Evolutionary conservation across 2,329 filamentous ascomycete species (phyloP).

Genomic region (Cytospora paraplurivora): DNA sequence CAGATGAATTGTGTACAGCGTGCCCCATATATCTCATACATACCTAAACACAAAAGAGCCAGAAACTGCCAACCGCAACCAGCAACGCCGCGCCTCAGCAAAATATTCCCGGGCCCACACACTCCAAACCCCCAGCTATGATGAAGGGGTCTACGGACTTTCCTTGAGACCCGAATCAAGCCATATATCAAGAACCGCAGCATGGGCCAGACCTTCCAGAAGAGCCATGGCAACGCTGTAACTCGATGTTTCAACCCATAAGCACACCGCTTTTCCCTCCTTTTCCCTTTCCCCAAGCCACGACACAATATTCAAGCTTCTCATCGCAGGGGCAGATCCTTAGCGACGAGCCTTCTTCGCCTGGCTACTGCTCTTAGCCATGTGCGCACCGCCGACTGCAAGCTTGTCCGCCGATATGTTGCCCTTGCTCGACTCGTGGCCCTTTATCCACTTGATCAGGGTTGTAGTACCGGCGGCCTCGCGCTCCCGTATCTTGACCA

Average conservation of each 20-base stretch:
- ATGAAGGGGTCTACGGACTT: neutral
- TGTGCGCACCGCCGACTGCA: slow-evolving; percentile 65
- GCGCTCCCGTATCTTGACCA: slow-evolving; percentile 71
- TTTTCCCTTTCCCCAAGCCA: neutral
- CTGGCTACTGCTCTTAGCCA: slow-evolving; percentile 15
- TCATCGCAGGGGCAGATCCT: neutral
- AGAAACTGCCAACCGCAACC: slow-evolving; percentile 9
- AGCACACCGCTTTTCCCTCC: neutral
- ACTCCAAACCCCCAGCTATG: slow-evolving; percentile 1
- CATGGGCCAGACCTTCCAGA: neutral
- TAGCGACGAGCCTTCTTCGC: slow-evolving; percentile 20
- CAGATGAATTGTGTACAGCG: slow-evolving; percentile 22
- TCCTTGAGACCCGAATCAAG: neutral
- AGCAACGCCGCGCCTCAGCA: slow-evolving; percentile 23
- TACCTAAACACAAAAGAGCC: slow-evolving; percentile 3
- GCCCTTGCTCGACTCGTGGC: slow-evolving; percentile 71
- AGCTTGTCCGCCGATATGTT: slow-evolving; percentile 81
- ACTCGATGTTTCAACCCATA: neutral
- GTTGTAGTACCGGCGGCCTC: slow-evolving; percentile 62
- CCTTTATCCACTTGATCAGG: slow-evolving; percentile 86
- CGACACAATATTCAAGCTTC: neutral
- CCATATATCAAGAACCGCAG: neutral
- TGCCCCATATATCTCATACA: slow-evolving; percentile 8
- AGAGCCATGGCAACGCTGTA: neutral
- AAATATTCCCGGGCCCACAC: neutral